Conservation (phyloP, 768 basidiomycete species). For the Rhizopogon rudus region DNA sequence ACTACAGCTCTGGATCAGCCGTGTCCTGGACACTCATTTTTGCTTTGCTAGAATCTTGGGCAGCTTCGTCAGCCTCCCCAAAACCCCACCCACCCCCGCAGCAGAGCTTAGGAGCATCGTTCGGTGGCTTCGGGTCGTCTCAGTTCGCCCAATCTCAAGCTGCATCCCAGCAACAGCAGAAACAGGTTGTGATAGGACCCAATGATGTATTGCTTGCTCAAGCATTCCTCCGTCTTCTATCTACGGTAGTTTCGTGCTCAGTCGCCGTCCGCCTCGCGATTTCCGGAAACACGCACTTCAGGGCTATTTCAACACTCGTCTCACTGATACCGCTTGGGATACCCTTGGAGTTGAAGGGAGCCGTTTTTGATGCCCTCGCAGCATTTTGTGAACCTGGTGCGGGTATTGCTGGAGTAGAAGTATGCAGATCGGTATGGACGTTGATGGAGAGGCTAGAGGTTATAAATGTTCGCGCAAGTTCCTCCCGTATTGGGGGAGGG, state of each 20-base stretch:
- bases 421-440: constrained; percentile 79
- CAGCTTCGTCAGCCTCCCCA: constrained; percentile 43
- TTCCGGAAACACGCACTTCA: constrained; percentile 70
- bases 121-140: constrained; percentile 26
- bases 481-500: constrained; percentile 17
- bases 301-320: constrained; percentile 76
- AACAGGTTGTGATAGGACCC: constrained; percentile 46
- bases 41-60: constrained; percentile 71
- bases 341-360: constrained; percentile 89
- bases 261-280: constrained; percentile 76
- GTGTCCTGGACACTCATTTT: constrained; percentile 82
- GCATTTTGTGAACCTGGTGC: constrained; percentile 84
- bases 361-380: constrained; percentile 73
- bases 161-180: constrained; percentile 36
- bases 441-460: constrained; percentile 83
- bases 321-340: constrained; percentile 73
- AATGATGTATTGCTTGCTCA: constrained; percentile 78
- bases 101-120: constrained; percentile 31
- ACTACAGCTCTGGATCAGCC: constrained; percentile 43
- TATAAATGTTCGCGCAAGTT: constrained; percentile 60
- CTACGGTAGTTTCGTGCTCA: constrained; percentile 71
- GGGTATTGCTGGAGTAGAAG: constrained; percentile 65
- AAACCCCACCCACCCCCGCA: constrained; percentile 40
- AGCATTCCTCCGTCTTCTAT: constrained; percentile 75
- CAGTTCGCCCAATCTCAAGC: constrained; percentile 16